Conservation (phyloP, 2,329 filamentous ascomycete species). For the Nemania bipapillata region DNA sequence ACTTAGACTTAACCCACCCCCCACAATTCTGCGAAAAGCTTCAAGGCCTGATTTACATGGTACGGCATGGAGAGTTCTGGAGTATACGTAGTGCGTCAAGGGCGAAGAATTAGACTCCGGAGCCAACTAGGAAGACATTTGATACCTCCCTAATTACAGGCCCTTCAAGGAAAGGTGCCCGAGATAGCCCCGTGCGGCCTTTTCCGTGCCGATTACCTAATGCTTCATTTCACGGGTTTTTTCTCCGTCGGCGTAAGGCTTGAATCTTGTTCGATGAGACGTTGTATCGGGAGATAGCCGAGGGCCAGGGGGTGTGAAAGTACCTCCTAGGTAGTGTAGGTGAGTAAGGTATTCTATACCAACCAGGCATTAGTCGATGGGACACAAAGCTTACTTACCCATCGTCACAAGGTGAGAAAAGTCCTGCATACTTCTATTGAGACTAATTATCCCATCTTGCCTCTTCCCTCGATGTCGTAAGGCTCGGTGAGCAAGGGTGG, state of each 20-base stretch:
- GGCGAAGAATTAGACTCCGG: no score
- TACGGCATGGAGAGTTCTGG: not conserved
- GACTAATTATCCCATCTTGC: conserved; percentile 22
- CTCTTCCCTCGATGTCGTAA: not conserved
- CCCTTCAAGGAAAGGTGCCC: not conserved
- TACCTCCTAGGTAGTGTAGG: not conserved
- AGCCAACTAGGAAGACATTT: not conserved
- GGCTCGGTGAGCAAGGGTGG: conserved; percentile 9
- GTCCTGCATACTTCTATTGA: not conserved
- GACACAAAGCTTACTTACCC: conserved; percentile 11
- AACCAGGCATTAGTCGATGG: conserved; percentile 3
- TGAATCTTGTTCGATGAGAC: conserved; percentile 16
- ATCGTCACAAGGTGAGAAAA: not conserved
- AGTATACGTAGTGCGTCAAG: not conserved
- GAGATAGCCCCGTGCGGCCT: not conserved
- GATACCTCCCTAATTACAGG: not conserved
- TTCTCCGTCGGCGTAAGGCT: conserved; percentile 7
- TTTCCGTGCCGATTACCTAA: not conserved
- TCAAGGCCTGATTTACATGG: not conserved
- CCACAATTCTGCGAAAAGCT: conserved; percentile 2
- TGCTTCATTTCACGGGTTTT: conserved; percentile 17
- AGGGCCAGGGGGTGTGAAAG: conserved; percentile 6
- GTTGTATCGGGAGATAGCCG: conserved; percentile 29
- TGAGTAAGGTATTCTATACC: no score
- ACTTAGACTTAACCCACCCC: no score